phyloP scores from a whole-genome alignment of 345 rosid species.

The Hibiscus trionum region DNA sequence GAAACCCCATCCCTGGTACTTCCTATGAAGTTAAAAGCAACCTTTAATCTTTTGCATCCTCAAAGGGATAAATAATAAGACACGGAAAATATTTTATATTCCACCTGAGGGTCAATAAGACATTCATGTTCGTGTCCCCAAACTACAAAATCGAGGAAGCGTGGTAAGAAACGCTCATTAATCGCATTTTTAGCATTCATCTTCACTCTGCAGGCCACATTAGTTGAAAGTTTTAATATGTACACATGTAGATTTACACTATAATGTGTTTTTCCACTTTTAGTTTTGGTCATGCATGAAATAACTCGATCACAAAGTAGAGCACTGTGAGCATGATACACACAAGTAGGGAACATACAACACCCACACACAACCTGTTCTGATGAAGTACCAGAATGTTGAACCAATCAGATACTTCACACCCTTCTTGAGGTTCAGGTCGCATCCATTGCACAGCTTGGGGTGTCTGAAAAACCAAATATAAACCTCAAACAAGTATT shows the following conservation, averaged over 20 bases:
- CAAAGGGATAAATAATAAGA: background rate
- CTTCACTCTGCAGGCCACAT: conserved; percentile 60
- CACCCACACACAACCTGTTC: conserved; percentile 51
- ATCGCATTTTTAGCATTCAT: conserved; percentile 94
- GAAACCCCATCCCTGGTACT: conserved; percentile 98
- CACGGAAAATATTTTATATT: background rate
- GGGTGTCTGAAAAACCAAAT: conserved; percentile 56
- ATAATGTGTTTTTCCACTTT: background rate
- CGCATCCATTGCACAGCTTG: conserved; percentile 99
- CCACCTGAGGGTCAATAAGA: conserved; percentile 88
- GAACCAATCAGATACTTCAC: conserved; percentile 86
- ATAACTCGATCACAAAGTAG: background rate
- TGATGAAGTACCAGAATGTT: conserved; percentile 97
- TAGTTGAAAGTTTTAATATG: background rate
- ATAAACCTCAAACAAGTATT: conserved; percentile 10
- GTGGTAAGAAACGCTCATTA: conserved; percentile 91
- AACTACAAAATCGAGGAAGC: conserved; percentile 83
- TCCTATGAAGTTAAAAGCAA: conserved; percentile 53
- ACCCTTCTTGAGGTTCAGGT: conserved; percentile 90
- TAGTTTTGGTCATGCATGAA: background rate
- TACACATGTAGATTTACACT: background rate
- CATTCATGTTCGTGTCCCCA: conserved; percentile 99
- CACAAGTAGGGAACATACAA: background rate
- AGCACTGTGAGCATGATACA: background rate
- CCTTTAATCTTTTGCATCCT: conserved; percentile 23